A percentile compares a stretch with the other conserved stretches of the same genome.
phyloP scores from a whole-genome alignment of 2,329 filamentous ascomycete genomes.

The Cercospora beticola region DNA sequence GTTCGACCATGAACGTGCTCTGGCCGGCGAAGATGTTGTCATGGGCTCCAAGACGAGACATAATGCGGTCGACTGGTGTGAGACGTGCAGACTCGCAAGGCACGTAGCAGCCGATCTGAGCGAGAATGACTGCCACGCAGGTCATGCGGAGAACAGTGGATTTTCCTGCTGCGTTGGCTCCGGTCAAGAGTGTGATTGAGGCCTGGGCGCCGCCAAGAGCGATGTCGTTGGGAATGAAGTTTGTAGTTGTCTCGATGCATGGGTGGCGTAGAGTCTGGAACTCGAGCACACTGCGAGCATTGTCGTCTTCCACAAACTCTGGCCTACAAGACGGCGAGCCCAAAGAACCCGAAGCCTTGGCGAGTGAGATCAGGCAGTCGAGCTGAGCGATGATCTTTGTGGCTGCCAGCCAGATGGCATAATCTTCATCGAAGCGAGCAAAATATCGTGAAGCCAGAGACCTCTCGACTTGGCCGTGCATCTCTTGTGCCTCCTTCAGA shows the following conservation, averaged over 20 bases:
- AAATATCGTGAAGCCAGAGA: conserved; percentile 83
- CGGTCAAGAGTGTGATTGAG: conserved; percentile 89
- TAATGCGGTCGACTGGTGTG: conserved; percentile 93
- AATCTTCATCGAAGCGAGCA: conserved; percentile 82
- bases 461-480: conserved; percentile 84
- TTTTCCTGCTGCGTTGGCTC: conserved; percentile 95
- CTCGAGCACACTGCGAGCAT: conserved; percentile 73
- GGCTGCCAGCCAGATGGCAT: conserved; percentile 81
- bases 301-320: conserved; percentile 76
- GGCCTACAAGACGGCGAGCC: conserved; percentile 88
- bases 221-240: conserved; percentile 96
- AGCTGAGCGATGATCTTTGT: conserved; percentile 87
- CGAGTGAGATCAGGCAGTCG: conserved; percentile 90
- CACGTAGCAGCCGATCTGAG: conserved; percentile 91
- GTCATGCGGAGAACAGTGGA: conserved; percentile 96
- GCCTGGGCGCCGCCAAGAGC: conserved; percentile 75
- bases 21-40: conserved; percentile 99
- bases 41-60: conserved; percentile 95
- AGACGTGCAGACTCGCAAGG: conserved; percentile 78
- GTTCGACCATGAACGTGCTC: conserved; percentile 96
- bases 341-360: conserved; percentile 79
- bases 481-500: conserved; percentile 91
- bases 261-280: conserved; percentile 92
- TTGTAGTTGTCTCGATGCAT: conserved; percentile 83
- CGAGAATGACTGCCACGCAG: conserved; percentile 94